phyloP scores from a whole-genome alignment of 2,329 filamentous ascomycete species.

The Cyanodermella asteris region DNA sequence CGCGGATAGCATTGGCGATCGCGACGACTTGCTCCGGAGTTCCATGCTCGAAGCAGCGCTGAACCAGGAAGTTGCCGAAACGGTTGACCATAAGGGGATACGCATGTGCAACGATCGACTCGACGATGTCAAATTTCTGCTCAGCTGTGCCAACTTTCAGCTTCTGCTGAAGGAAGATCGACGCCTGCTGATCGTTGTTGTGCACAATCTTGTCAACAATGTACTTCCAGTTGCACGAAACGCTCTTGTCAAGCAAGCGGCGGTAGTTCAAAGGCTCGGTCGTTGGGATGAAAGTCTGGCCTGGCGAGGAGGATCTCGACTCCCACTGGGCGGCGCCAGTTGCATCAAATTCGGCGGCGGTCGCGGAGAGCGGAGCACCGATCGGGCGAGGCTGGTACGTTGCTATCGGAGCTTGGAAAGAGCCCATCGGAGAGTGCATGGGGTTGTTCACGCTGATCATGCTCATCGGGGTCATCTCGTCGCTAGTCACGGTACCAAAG shows the following conservation, averaged over 20 bases:
- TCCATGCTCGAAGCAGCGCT: constrained; percentile 96
- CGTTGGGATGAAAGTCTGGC: constrained; percentile 61
- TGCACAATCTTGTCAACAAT: constrained; percentile 99
- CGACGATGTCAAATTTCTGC: constrained; percentile 93
- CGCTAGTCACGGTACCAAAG: no score
- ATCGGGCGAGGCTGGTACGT: constrained; percentile 35
- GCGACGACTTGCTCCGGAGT: constrained; percentile 84
- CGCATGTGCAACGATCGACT: constrained; percentile 83
- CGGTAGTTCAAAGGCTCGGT: constrained; percentile 93
- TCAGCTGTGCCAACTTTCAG: constrained; percentile 88
- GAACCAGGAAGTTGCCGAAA: constrained; percentile 94
- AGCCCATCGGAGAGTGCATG: constrained; percentile 10
- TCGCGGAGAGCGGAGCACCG: constrained; percentile 47
- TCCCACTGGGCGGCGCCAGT: no score
- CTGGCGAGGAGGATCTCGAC: no score
- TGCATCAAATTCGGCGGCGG: constrained; percentile 49
- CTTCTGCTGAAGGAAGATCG: constrained; percentile 96
- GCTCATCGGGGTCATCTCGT: no score
- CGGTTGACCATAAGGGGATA: constrained; percentile 96
- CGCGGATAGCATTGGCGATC: constrained; percentile 83
- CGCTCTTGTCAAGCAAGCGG: constrained; percentile 79
- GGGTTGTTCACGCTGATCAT: no score
- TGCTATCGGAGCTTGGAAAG: constrained; percentile 15
- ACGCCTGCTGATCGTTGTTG: constrained; percentile 97
- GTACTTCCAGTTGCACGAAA: constrained; percentile 97